A percentile compares a stretch with the other conserved stretches of the same genome.
Conservation (phyloP, 768 basidiomycete species). For the Leccinum boreale region DNA sequence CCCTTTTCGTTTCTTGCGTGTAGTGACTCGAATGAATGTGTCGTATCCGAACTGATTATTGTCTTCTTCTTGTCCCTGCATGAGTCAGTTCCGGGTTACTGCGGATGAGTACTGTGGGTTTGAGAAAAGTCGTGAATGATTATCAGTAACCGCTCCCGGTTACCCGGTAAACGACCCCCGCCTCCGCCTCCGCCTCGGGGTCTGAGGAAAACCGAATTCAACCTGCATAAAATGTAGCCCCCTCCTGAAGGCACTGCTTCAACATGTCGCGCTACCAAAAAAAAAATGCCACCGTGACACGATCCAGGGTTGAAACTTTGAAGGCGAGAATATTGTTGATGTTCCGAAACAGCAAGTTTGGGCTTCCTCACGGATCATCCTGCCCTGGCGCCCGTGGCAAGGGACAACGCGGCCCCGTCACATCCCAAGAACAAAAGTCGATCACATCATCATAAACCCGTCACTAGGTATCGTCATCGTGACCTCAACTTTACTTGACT, state of each 20-base stretch:
- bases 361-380: neutral
- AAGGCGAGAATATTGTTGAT: slow-evolving; percentile 7
- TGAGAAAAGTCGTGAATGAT: neutral
- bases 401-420: neutral
- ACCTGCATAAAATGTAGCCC: neutral
- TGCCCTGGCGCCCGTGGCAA: neutral
- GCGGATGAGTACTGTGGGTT: neutral
- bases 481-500: neutral
- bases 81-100: neutral
- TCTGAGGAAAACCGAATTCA: neutral
- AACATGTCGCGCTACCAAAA: neutral
- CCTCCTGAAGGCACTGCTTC: neutral
- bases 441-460: neutral
- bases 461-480: neutral
- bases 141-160: neutral
- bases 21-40: slow-evolving; percentile 49
- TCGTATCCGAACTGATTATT: slow-evolving; percentile 36
- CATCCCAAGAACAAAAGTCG: neutral
- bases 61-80: slow-evolving; percentile 16
- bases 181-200: neutral
- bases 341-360: slow-evolving; percentile 10
- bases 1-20: slow-evolving; percentile 50
- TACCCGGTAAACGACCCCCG: neutral
- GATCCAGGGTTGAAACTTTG: neutral
- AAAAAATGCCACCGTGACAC: neutral